These are phyloP conservation scores for Thuja plicata DNA, from an alignment of 83 land plant species.

Conservation along the genomic window DNA sequence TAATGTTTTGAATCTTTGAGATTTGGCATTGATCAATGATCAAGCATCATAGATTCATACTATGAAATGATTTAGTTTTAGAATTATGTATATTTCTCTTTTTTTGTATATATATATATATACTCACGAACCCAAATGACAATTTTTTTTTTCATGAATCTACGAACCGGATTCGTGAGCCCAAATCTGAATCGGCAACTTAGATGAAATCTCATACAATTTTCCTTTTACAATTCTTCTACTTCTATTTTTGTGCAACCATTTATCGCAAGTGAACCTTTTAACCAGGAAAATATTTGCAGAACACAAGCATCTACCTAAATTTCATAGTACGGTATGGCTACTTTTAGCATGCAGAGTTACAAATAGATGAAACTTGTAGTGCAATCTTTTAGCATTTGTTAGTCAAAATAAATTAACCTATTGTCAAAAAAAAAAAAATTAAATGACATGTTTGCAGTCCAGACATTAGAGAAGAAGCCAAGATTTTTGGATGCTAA, in stretches of 20 bases:
- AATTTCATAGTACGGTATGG: constrained; percentile 50
- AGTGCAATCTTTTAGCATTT: neutral
- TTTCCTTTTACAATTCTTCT: neutral
- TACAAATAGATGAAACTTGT: too few species aligned
- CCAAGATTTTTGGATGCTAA: constrained; percentile 70
- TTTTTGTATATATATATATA: too few species aligned
- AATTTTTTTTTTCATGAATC: too few species aligned
- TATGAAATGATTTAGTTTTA: too few species aligned
- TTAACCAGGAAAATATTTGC: constrained; percentile 75
- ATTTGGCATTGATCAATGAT: too few species aligned
- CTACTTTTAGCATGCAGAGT: constrained; percentile 12
- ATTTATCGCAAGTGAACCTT: constrained; percentile 72
- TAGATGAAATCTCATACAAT: neutral
- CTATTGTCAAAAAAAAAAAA: neutral
- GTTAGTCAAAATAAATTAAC: neutral
- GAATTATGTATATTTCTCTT: too few species aligned
- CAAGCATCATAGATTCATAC: too few species aligned
- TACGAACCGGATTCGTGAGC: too few species aligned
- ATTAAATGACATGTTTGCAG: constrained; percentile 44
- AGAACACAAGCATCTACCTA: constrained; percentile 46
- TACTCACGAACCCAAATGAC: too few species aligned
- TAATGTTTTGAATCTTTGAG: too few species aligned
- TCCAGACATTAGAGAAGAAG: too few species aligned
- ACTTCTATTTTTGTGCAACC: constrained; percentile 41
- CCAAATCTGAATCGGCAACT: too few species aligned